These are phyloP conservation scores for Galerina marginata DNA, from an alignment of 768 basidiomycete species.

Conservation along the genomic window DNA sequence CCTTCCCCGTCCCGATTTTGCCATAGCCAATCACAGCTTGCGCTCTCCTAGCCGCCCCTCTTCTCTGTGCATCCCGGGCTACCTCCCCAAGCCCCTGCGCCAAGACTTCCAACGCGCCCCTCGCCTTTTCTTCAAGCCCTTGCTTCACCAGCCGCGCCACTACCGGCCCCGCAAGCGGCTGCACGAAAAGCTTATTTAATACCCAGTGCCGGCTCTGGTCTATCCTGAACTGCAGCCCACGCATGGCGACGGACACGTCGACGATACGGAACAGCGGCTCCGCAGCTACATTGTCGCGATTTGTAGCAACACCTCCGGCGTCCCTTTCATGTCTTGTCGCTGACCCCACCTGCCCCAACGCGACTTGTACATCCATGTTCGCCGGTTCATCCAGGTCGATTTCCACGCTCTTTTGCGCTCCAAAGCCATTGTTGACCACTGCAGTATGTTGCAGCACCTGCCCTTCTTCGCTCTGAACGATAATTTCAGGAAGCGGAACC, in stretches of 20 bases:
- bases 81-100: slow-evolving; percentile 34
- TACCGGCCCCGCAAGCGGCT: slow-evolving; percentile 39
- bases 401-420: background rate
- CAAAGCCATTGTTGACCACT: background rate
- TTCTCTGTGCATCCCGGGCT: slow-evolving; percentile 25
- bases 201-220: slow-evolving; percentile 45
- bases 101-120: slow-evolving; percentile 28
- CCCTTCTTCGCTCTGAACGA: slow-evolving; percentile 17
- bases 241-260: slow-evolving; percentile 33
- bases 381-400: background rate
- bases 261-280: slow-evolving; percentile 37
- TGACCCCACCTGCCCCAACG: background rate
- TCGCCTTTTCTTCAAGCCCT: slow-evolving; percentile 34
- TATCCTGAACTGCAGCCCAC: slow-evolving; percentile 36
- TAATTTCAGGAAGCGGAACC: slow-evolving; percentile 18
- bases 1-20: background rate
- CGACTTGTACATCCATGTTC: slow-evolving; percentile 15
- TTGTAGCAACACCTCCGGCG: background rate
- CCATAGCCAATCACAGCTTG: background rate
- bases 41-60: slow-evolving; percentile 16
- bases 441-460: background rate
- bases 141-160: slow-evolving; percentile 31
- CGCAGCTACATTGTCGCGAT: background rate
- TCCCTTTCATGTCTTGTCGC: background rate
- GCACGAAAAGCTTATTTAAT: slow-evolving; percentile 40